Conservation (phyloP, 202 grass and related monocot species). For the Bolboschoenoplectus hybrid region DNA sequence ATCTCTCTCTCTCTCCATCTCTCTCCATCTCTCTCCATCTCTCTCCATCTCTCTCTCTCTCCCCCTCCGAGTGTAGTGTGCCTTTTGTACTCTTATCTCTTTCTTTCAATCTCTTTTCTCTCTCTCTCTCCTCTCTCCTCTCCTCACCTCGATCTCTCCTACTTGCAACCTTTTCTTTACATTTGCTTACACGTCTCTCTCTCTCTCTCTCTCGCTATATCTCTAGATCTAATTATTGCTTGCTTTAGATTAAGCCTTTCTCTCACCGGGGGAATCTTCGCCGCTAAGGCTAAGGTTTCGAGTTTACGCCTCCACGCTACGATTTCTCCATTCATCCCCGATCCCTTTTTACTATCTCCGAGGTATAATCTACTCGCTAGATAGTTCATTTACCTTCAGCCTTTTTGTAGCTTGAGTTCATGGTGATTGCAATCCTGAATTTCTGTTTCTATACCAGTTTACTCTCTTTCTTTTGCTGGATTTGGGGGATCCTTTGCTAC, state of each 20-base stretch:
- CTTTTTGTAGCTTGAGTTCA: conserved; percentile 6
- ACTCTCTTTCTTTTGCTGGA: neutral
- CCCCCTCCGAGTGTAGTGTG: conserved; percentile 14
- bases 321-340: neutral
- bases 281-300: conserved; percentile 19
- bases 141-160: neutral
- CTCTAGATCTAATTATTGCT: conserved; percentile 36
- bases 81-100: conserved; percentile 37
- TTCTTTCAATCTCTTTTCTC: neutral
- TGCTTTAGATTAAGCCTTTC: neutral
- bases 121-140: neutral
- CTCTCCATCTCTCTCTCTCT: conserved; percentile 11
- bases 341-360: neutral
- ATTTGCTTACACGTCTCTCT: conserved; percentile 38
- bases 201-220: conserved; percentile 26
- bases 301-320: conserved; percentile 25
- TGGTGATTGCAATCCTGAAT: neutral
- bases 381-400: neutral
- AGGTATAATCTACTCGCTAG: conserved; percentile 15
- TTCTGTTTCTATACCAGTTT: neutral
- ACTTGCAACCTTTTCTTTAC: neutral
- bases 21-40: neutral
- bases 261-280: neutral
- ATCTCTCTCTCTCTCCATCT: neutral
- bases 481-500: conserved; percentile 16